phyloP scores from a whole-genome alignment of 805 yeast genomes.

The Myxozyma sirexii region DNA sequence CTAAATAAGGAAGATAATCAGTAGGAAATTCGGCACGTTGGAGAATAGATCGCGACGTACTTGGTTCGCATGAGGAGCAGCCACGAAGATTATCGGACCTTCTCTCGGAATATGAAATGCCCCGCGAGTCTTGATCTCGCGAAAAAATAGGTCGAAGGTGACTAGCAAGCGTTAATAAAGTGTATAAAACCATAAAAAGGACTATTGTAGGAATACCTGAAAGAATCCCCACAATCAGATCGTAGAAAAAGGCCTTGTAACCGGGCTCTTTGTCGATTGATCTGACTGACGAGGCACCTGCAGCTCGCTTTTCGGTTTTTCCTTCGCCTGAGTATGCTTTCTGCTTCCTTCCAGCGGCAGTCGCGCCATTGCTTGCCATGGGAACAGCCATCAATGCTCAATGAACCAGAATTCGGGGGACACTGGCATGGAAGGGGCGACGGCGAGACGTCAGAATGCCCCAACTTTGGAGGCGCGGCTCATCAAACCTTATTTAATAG shows the following conservation, averaged over 20 bases:
- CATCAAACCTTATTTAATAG: no score
- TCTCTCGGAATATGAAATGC: constrained; percentile 68
- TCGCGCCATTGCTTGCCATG: no score
- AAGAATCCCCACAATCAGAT: constrained; percentile 6
- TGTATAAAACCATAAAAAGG: no score
- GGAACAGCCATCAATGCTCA: no score
- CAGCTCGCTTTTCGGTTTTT: background rate
- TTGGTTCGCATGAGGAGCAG: constrained; percentile 97
- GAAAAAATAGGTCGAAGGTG: constrained; percentile 70
- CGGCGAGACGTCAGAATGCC: no score
- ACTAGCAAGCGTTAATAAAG: constrained; percentile 32
- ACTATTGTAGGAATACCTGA: constrained; percentile 1
- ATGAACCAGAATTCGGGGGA: no score
- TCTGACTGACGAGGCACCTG: background rate
- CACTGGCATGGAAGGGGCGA: no score
- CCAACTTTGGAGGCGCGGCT: no score
- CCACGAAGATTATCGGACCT: constrained; percentile 90
- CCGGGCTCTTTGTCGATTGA: constrained; percentile 11
- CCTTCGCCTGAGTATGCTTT: background rate
- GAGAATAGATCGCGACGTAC: constrained; percentile 21
- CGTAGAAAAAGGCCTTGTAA: constrained; percentile 1
- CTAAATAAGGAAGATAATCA: constrained; percentile 13
- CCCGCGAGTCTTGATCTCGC: constrained; percentile 88
- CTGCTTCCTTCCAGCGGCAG: background rate
- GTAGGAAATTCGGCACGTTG: no score